Base-by-base conservation (phyloP, 345 rosid species). In the Streptanthus diversifolius region DNA sequence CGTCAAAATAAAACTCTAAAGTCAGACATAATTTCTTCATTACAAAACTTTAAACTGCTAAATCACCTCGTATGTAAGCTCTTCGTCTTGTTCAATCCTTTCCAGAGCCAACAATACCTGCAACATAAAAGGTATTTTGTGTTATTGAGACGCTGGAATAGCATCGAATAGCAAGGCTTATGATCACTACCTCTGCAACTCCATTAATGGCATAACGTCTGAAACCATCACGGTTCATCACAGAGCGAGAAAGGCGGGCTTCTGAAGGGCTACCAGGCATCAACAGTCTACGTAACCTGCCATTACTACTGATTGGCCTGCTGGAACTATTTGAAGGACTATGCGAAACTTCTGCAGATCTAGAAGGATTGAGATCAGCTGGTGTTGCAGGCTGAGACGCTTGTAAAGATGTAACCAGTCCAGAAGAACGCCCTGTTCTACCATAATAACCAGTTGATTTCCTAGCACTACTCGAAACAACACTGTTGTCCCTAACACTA, bases 31-130 rank as follows among this genome's bases (percentile, higher is more conserved):
- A 44, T 47, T 15, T 78, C 18, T 75, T 62, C 9, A 15, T 41
- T 1, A 25, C 37, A 27, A 65, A 43, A 22, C 12, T n/a, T 13
- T 12, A 61, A 70, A 48, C 43, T 70, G 52, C 7, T 15, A 25
- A 63, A 75, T 73, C 72, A 87, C 98, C 98, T 91, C 99, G 66
- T 88, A 90, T 35, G 89, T 77, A 40, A 87, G 71, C 56, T 85
- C 96, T 64, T 83, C 96, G 73, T 88, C 92, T 64, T 84, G 93
- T 59, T 83, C 99, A 69, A 90, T 87, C 80, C 97, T 90, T 83
- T 90, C 97, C 12, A 92, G 90, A 9, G 97, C 93, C 80, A 87
- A 75, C 39, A 92, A 76, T 19, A 88, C 87, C 99, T 95, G 70
- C n/a, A 69, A 41, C 32, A 51, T 49, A 9, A 8, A 40, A 48